phyloP scores from a whole-genome alignment of 2,329 filamentous ascomycete species.

The Boeremia exigua region DNA sequence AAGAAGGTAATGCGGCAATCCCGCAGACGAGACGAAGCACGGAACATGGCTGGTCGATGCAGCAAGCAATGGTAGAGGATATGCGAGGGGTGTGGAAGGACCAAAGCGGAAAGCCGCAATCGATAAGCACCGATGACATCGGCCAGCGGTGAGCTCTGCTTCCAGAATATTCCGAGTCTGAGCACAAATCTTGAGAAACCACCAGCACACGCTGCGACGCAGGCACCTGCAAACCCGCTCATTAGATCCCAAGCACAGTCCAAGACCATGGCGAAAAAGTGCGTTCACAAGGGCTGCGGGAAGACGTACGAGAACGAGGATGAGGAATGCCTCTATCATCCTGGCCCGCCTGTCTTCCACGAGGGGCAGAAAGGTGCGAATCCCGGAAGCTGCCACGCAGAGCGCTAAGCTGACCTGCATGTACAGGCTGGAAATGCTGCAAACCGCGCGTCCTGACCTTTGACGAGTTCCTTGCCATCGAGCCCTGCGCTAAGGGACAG shows the following conservation, averaged over 20 bases:
- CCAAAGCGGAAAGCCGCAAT: slow-evolving; percentile 16
- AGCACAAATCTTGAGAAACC: slow-evolving; percentile 23
- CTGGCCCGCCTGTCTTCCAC: slow-evolving; percentile 88
- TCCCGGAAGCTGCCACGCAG: not conserved
- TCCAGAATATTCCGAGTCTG: slow-evolving; percentile 46
- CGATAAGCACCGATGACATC: slow-evolving; percentile 15
- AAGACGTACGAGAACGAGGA: slow-evolving; percentile 83
- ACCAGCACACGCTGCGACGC: slow-evolving; percentile 17
- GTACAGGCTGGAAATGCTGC: slow-evolving; percentile 97
- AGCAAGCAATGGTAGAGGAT: not conserved
- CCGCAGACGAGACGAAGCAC: slow-evolving; percentile 42
- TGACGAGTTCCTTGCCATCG: slow-evolving; percentile 93
- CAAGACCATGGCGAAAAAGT: slow-evolving; percentile 74
- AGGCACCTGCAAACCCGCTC: slow-evolving; percentile 12
- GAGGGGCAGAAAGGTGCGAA: slow-evolving; percentile 92
- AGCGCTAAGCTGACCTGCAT: slow-evolving; percentile 12
- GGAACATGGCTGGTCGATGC: slow-evolving; percentile 34
- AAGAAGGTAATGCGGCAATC: slow-evolving; percentile 73
- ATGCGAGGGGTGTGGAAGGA: not conserved
- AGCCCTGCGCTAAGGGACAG: slow-evolving; percentile 89
- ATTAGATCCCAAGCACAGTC: not conserved
- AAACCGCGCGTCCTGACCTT: slow-evolving; percentile 96
- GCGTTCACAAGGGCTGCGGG: slow-evolving; percentile 94
- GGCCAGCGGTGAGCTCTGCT: slow-evolving; percentile 17
- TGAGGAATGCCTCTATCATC: slow-evolving; percentile 89